A percentile compares a stretch with the other conserved stretches of the same genome.
Conservation (phyloP, 805 yeast genomes). For the Kurtzmaniella cleridarum region DNA sequence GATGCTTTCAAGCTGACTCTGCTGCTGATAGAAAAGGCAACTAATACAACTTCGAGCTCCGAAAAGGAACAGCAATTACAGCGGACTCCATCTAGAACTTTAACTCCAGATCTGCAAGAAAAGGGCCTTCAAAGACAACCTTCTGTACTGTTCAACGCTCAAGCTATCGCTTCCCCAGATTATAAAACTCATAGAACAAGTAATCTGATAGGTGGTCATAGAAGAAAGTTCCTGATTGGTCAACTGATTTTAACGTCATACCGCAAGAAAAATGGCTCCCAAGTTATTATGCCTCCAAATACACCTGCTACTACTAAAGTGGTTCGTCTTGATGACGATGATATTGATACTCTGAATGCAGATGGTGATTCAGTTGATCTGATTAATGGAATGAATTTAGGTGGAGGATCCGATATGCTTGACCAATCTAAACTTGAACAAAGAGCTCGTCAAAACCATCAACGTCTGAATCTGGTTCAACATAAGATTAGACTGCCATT, state of each 20-base stretch:
- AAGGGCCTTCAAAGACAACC: slow-evolving; percentile 33
- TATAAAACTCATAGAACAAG: slow-evolving; percentile 33
- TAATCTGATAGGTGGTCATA: slow-evolving; percentile 39
- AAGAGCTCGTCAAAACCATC: slow-evolving; percentile 29
- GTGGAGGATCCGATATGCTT: slow-evolving; percentile 56
- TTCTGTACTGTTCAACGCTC: slow-evolving; percentile 28
- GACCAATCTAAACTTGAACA: slow-evolving; percentile 56
- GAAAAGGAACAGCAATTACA: slow-evolving; percentile 7
- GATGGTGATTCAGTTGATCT: slow-evolving; percentile 61
- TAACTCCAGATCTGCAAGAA: slow-evolving; percentile 22
- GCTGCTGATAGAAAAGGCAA: slow-evolving; percentile 19
- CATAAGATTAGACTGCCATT: slow-evolving; percentile 45
- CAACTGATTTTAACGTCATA: slow-evolving; percentile 45
- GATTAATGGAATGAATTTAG: slow-evolving; percentile 44
- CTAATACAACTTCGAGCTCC: not conserved
- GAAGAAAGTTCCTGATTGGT: slow-evolving; percentile 62
- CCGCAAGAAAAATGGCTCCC: slow-evolving; percentile 44
- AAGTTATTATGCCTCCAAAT: slow-evolving; percentile 41
- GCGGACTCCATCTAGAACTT: slow-evolving; percentile 9
- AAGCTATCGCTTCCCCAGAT: slow-evolving; percentile 20
- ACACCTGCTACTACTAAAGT: slow-evolving; percentile 50
- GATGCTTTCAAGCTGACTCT: slow-evolving; percentile 36
- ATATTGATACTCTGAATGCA: slow-evolving; percentile 17
- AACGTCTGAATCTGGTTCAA: slow-evolving; percentile 7
- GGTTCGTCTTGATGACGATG: slow-evolving; percentile 25